Percentiles rank a stretch among this genome's conserved stretches.
Conservation (phyloP, 306 rosid genomes). For the Psophocarpus tetragonolobus region DNA sequence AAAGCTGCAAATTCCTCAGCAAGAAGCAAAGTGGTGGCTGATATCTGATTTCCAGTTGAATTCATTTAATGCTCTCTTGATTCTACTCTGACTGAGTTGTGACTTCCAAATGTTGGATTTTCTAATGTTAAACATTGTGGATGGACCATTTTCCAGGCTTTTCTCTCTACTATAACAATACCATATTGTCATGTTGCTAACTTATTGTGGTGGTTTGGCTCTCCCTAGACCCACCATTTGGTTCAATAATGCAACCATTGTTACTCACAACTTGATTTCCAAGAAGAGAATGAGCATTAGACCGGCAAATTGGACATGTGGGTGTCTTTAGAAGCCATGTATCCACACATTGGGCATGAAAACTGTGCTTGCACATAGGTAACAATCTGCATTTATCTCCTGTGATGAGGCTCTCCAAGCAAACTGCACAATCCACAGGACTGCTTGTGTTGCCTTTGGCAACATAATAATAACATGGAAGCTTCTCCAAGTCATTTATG, state of each 20-base stretch:
- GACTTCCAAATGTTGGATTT: conserved; percentile 18
- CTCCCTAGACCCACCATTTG: conserved; percentile 23
- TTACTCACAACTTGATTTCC: conserved; percentile 13
- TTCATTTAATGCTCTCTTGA: conserved; percentile 3
- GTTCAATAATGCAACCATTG: conserved; percentile 26
- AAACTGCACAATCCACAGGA: conserved; percentile 63
- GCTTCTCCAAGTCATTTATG: conserved; percentile 55
- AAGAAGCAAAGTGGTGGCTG: background rate
- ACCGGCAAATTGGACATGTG: conserved; percentile 61
- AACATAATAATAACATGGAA: conserved; percentile 60
- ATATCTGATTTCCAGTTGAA: conserved; percentile 1
- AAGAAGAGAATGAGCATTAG: conserved; percentile 32
- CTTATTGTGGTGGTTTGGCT: background rate
- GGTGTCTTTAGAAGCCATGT: conserved; percentile 61
- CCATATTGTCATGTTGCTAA: background rate
- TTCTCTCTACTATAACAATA: conserved; percentile 14
- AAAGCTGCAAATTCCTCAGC: background rate
- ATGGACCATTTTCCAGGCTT: conserved; percentile 29
- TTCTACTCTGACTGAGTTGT: conserved; percentile 17
- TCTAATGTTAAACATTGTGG: conserved; percentile 6
- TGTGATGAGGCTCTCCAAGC: conserved; percentile 57
- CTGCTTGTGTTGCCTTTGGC: conserved; percentile 42
- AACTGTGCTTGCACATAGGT: conserved; percentile 62
- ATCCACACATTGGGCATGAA: conserved; percentile 67
- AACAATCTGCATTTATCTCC: conserved; percentile 68